Evolutionary conservation across 805 yeast genomes (phyloP).

Genomic region (Limtongozyma cylindracea): DNA sequence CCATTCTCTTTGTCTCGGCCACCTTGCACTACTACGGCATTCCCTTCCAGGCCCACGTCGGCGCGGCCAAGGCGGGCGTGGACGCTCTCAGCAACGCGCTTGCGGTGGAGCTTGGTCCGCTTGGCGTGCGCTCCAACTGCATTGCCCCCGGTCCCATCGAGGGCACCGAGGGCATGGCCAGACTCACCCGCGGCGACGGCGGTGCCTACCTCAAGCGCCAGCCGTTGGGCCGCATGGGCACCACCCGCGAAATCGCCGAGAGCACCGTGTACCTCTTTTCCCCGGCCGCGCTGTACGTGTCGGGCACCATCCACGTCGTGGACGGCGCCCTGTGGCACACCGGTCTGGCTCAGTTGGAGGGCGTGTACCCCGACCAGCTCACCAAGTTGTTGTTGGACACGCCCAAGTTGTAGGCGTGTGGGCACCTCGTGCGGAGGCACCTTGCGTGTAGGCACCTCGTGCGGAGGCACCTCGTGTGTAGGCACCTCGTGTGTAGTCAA

Average conservation of each 20-base stretch:
- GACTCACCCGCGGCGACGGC: conserved; percentile 18
- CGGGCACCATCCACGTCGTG: conserved; percentile 58
- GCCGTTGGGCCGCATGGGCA: conserved; percentile 47
- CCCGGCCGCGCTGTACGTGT: conserved; percentile 53
- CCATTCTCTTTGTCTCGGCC: conserved; percentile 59
- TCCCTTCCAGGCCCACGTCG: conserved; percentile 75
- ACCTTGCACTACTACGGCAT: conserved; percentile 78
- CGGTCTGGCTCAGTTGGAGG: conserved; percentile 3
- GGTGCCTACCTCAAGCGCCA: conserved; percentile 16
- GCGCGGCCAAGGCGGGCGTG: conserved; percentile 90
- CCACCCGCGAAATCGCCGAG: conserved; percentile 61
- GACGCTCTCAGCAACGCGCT: conserved; percentile 68
- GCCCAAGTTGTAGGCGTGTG: conserved; percentile 1
- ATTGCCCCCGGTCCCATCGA: conserved; percentile 85
- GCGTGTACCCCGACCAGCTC: conserved; percentile 9
- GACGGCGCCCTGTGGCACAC: conserved; percentile 85
- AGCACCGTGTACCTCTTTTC: conserved; percentile 69
- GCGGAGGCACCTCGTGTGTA: too few relatives aligned
- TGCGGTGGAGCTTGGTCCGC: conserved; percentile 81
- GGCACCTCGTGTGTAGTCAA: too few relatives aligned
- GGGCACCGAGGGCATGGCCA: conserved; percentile 64
- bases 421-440: too few relatives aligned
- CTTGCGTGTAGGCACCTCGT: too few relatives aligned
- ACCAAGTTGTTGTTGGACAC: conserved; percentile 3
- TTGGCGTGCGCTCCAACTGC: conserved; percentile 63